phyloP scores from a whole-genome alignment of 345 rosid species.

The Linum lewisii region DNA sequence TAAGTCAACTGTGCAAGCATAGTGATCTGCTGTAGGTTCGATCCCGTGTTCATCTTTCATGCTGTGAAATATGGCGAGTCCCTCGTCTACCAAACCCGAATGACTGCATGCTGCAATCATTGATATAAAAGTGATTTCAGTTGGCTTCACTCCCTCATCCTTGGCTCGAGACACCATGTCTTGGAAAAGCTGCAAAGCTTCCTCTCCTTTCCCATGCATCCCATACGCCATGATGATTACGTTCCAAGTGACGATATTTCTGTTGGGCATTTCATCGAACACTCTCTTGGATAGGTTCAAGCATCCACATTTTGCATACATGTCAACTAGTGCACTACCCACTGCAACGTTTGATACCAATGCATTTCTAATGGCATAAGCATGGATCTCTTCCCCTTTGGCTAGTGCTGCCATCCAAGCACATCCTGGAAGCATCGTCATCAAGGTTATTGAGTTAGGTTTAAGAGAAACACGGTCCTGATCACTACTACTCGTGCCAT shows the following conservation, averaged over 20 bases:
- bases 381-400: conserved; percentile 86
- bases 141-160: conserved; percentile 43
- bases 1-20: conserved; percentile 78
- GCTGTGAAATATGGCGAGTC: conserved; percentile 49
- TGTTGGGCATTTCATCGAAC: conserved; percentile 53
- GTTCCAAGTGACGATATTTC: conserved; percentile 79
- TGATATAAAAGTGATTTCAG: conserved; percentile 66
- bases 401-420: conserved; percentile 64
- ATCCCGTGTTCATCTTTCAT: conserved; percentile 55
- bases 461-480: conserved; percentile 21
- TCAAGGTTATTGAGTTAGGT: conserved; percentile 76
- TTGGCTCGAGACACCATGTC: conserved; percentile 33
- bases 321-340: conserved; percentile 85
- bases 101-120: conserved; percentile 84
- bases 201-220: conserved; percentile 75
- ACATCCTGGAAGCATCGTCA: conserved; percentile 80
- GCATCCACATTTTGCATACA: conserved; percentile 91
- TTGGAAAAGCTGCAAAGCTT: conserved; percentile 51
- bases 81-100: conserved; percentile 73
- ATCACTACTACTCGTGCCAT: no score
- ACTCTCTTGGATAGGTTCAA: conserved; percentile 42
- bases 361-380: conserved; percentile 61
- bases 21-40: conserved; percentile 65
- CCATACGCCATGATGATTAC: conserved; percentile 89
- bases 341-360: conserved; percentile 67